A percentile compares a stretch with the other conserved stretches of the same genome.
phyloP scores from a whole-genome alignment of 495 filamentous ascomycete genomes.

The Hypoxylon intermedium region DNA sequence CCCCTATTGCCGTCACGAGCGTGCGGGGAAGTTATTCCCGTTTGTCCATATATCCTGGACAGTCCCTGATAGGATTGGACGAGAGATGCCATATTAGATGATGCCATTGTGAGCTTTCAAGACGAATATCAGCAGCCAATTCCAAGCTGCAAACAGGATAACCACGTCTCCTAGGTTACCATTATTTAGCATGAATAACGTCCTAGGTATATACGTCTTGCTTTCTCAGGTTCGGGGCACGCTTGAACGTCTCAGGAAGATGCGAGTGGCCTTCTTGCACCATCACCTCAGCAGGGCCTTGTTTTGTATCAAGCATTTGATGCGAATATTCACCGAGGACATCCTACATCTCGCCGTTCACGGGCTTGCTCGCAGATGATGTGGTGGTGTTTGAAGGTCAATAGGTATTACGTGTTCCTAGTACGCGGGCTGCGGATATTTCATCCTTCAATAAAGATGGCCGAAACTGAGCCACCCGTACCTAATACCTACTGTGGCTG shows the following conservation, averaged over 20 bases:
- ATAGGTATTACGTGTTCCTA: neutral
- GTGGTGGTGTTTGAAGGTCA: neutral
- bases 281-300: neutral
- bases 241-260: neutral
- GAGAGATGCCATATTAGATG: slow-evolving; percentile 11
- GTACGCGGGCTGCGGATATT: neutral
- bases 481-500: neutral
- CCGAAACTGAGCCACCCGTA: neutral
- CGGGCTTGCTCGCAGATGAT: neutral
- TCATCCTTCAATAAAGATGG: neutral
- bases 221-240: neutral
- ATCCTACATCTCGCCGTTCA: neutral
- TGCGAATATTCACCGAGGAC: neutral
- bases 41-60: no score
- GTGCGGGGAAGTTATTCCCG: slow-evolving; percentile 24
- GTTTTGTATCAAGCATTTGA: neutral
- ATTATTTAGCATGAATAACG: no score
- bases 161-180: slow-evolving; percentile 1
- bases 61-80: slow-evolving; percentile 9
- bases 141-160: neutral
- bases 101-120: slow-evolving; percentile 25
- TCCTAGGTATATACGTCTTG: neutral
- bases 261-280: neutral
- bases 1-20: no score
- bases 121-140: slow-evolving; percentile 5